These are phyloP conservation scores for Alternaria brassicicola DNA, from an alignment of 2,329 filamentous ascomycete genomes.

Conservation along the genomic window DNA sequence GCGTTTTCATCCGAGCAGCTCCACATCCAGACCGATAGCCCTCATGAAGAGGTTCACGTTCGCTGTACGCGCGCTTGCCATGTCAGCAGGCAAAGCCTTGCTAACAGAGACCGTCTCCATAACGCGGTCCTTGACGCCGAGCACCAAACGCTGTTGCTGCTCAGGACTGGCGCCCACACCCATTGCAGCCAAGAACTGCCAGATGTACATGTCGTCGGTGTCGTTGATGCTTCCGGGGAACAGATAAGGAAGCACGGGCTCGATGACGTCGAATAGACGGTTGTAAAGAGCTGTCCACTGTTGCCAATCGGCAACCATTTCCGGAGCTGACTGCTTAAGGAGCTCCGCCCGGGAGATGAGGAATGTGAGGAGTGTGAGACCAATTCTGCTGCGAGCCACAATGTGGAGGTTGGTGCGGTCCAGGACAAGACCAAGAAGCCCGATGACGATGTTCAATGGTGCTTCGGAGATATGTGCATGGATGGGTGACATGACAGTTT, in stretches of 20 bases:
- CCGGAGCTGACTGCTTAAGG: slow-evolving; percentile 79
- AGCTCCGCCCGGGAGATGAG: slow-evolving; percentile 93
- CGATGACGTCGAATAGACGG: slow-evolving; percentile 82
- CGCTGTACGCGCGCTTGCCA: slow-evolving; percentile 80
- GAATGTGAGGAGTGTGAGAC: slow-evolving; percentile 88
- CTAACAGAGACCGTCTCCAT: slow-evolving; percentile 91
- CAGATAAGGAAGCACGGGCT: slow-evolving; percentile 80
- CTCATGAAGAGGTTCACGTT: slow-evolving; percentile 99
- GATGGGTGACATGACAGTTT: slow-evolving; percentile 85
- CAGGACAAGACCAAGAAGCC: slow-evolving; percentile 83
- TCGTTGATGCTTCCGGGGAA: slow-evolving; percentile 92
- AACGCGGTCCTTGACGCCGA: slow-evolving; percentile 96
- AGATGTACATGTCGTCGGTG: slow-evolving; percentile 93
- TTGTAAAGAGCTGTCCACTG: slow-evolving; percentile 87
- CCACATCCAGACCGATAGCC: slow-evolving; percentile 97
- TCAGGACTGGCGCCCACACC: slow-evolving; percentile 92
- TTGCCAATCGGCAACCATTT: slow-evolving; percentile 68
- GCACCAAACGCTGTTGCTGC: slow-evolving; percentile 91
- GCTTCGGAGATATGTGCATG: slow-evolving; percentile 92
- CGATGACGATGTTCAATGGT: slow-evolving; percentile 87
- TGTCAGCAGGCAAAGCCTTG: slow-evolving; percentile 86
- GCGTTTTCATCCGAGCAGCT: slow-evolving; percentile 66
- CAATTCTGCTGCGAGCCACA: slow-evolving; percentile 86
- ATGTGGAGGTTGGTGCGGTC: slow-evolving; percentile 80
- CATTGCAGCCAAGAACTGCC: slow-evolving; percentile 95